Percentiles rank a stretch among this genome's conserved stretches.
These are phyloP conservation scores for Pirum gemmata DNA, from an alignment of 78 protist genomes.

Conservation along the genomic window DNA sequence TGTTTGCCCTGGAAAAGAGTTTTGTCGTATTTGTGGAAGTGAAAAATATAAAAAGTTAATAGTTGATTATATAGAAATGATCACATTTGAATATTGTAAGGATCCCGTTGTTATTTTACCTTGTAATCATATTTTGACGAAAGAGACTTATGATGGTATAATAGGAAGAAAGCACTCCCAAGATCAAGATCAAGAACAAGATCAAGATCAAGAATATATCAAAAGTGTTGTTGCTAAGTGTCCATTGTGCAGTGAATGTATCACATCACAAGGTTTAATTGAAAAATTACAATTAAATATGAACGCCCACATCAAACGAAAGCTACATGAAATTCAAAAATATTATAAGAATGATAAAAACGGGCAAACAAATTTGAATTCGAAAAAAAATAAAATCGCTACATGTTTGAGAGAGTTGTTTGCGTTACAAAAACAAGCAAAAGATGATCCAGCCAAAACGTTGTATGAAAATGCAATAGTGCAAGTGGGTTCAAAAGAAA, in stretches of 20 bases:
- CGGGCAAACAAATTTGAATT: not conserved
- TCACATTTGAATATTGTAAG: not conserved
- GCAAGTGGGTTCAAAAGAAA: not conserved
- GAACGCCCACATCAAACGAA: not conserved
- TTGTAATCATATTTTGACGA: not conserved
- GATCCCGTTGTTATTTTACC: not conserved
- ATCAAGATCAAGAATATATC: not conserved
- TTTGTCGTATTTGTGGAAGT: not conserved
- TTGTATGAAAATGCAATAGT: not conserved
- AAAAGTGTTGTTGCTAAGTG: not conserved
- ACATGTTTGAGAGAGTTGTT: not conserved
- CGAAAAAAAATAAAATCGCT: too few relatives aligned
- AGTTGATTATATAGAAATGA: not conserved
- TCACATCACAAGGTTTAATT: not conserved
- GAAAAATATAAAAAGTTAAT: not conserved
- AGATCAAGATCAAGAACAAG: not conserved
- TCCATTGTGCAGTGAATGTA: not conserved
- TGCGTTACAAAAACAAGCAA: not conserved
- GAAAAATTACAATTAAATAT: not conserved
- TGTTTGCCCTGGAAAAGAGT: not conserved
- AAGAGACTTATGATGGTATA: not conserved
- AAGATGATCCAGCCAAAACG: not conserved
- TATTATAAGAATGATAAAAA: not conserved
- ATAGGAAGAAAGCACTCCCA: not conserved
- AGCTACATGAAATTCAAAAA: not conserved